phyloP scores from a whole-genome alignment of 345 rosid species.

The Moricandia arvensis region DNA sequence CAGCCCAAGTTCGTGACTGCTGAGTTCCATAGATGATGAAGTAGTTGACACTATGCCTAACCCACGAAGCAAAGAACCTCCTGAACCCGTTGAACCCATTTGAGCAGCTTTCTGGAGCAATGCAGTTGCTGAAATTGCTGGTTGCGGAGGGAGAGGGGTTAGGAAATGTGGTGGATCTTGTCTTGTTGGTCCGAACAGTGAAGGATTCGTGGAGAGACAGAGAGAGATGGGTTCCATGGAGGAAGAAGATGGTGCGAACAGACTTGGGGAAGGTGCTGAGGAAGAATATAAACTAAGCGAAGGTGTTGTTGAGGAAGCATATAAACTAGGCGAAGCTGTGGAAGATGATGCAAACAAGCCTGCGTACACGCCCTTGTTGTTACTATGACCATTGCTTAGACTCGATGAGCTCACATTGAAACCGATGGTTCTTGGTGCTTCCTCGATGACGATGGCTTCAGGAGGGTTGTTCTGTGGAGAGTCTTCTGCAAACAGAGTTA shows the following conservation, averaged over 20 bases:
- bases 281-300: conserved; percentile 55
- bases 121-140: conserved; percentile 94
- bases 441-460: conserved; percentile 44
- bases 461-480: conserved; percentile 44
- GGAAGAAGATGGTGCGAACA: conserved; percentile 57
- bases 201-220: conserved; percentile 76
- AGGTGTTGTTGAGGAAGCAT: conserved; percentile 58
- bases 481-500: conserved; percentile 39
- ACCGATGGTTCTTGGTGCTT: conserved; percentile 42
- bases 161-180: conserved; percentile 61
- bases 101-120: conserved; percentile 93
- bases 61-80: conserved; percentile 78
- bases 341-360: conserved; percentile 72
- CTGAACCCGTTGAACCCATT: conserved; percentile 82
- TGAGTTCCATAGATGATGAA: conserved; percentile 59
- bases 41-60: conserved; percentile 66
- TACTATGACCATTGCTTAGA: conserved; percentile 48
- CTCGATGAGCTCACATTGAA: conserved; percentile 51
- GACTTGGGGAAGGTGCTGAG: conserved; percentile 53
- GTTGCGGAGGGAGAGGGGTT: conserved; percentile 60
- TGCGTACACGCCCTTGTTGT: conserved; percentile 44
- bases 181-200: conserved; percentile 54
- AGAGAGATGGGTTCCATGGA: conserved; percentile 65
- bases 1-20: conserved; percentile 72
- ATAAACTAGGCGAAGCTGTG: conserved; percentile 54